phyloP scores from a whole-genome alignment of 768 basidiomycete genomes.

The Tricholoma bakamatsutake region DNA sequence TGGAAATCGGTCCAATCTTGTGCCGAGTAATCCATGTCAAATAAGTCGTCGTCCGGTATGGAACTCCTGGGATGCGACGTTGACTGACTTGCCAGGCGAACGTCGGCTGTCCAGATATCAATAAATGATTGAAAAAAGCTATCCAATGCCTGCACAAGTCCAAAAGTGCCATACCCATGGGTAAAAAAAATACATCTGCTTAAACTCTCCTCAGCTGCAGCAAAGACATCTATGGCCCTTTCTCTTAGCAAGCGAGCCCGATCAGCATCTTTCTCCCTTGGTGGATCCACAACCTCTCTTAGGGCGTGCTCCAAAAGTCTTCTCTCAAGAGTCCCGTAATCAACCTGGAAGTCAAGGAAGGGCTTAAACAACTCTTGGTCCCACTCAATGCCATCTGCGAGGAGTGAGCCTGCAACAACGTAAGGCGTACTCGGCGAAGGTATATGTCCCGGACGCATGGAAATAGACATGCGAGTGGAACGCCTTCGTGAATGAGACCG shows the following conservation, averaged over 20 bases:
- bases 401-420: conserved; percentile 16
- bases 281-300: conserved; percentile 38
- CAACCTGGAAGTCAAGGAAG: conserved; percentile 85
- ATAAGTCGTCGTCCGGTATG: conserved; percentile 54
- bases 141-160: conserved; percentile 72
- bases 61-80: conserved; percentile 21
- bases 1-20: conserved; percentile 91
- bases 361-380: conserved; percentile 91
- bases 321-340: conserved; percentile 76
- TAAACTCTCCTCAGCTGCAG: conserved; percentile 74
- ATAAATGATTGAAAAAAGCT: conserved; percentile 67
- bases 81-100: conserved; percentile 34
- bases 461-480: conserved; percentile 62
- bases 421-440: conserved; percentile 16
- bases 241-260: conserved; percentile 68
- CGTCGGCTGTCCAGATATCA: conserved; percentile 50
- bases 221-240: conserved; percentile 67
- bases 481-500: conserved; percentile 39
- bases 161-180: conserved; percentile 79
- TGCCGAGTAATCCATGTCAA: conserved; percentile 78
- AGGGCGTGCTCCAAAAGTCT: conserved; percentile 59
- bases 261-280: conserved; percentile 38
- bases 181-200: conserved; percentile 74
- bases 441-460: conserved; percentile 41
- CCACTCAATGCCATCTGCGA: conserved; percentile 59